phyloP scores from a whole-genome alignment of 352 stramenopile species.

The Globisporangium irregulare region DNA sequence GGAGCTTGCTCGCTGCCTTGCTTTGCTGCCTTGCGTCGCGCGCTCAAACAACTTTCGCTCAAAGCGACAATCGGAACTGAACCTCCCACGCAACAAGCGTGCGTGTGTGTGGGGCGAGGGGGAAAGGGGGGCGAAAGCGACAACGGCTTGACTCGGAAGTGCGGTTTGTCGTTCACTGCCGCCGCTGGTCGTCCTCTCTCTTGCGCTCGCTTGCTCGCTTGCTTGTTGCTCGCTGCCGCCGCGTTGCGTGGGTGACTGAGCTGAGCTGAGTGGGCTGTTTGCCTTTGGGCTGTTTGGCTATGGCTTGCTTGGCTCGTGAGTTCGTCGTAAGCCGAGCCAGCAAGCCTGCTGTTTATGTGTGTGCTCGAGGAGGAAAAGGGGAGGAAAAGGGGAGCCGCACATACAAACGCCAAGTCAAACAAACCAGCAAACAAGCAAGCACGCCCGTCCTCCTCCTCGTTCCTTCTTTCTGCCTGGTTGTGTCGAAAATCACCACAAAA shows the following conservation, averaged over 20 bases:
- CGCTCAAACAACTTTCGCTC: conserved; percentile 7
- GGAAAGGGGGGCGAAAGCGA: conserved; percentile 6
- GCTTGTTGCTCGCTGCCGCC: neutral
- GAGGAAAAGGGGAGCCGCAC: neutral
- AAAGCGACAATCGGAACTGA: conserved; percentile 20
- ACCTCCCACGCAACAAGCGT: conserved; percentile 6
- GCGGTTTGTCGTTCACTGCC: neutral
- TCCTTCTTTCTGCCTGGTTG: conserved; percentile 2
- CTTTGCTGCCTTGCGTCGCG: conserved; percentile 1
- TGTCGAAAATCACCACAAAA: neutral
- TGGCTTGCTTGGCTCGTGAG: neutral
- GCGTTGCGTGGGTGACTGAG: neutral
- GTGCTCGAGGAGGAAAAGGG: neutral
- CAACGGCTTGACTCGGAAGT: neutral
- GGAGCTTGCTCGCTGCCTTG: neutral
- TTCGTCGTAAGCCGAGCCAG: neutral
- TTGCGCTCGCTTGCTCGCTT: conserved; percentile 13
- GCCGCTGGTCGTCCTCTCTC: conserved; percentile 10
- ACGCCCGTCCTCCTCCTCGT: conserved; percentile 4
- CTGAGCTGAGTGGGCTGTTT: neutral
- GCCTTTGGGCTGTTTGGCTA: too few relatives aligned
- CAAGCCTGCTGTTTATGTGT: conserved; percentile 3
- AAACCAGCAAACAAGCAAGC: neutral
- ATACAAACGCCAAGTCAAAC: conserved; percentile 12
- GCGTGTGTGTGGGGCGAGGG: neutral